Evolutionary conservation across 208 protist genomes (phyloP).

Genomic region (Acanthamoeba sp.): DNA sequence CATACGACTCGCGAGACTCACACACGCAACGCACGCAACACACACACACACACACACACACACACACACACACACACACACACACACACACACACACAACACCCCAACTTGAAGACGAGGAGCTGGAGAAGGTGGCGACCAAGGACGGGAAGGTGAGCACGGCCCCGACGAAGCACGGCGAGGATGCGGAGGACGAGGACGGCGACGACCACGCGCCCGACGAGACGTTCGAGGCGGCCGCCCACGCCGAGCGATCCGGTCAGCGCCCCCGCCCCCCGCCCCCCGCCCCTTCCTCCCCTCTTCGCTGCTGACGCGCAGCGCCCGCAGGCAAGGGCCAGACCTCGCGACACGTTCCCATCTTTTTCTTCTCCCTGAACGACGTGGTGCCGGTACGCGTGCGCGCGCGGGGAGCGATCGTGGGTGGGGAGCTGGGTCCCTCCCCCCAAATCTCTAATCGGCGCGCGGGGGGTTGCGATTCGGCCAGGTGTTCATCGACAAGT

Average conservation of each 20-base stretch:
- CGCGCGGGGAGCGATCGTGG: no score
- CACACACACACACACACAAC: no score
- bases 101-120: background rate
- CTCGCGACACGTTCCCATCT: conserved; percentile 37
- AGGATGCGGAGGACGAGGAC: background rate
- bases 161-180: background rate
- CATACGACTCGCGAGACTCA: background rate
- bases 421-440: no score
- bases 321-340: conserved; percentile 13
- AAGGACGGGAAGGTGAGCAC: conserved; percentile 9
- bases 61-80: no score
- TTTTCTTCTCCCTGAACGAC: conserved; percentile 52
- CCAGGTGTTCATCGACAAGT: conserved; percentile 66
- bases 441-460: background rate
- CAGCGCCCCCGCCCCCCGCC: no score
- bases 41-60: no score
- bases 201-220: no score
- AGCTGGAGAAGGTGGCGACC: background rate
- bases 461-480: no score
- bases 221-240: background rate
- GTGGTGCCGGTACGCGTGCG: conserved; percentile 8
- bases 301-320: background rate
- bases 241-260: background rate
- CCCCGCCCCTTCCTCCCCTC: background rate
- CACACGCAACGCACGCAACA: background rate